These are phyloP conservation scores for Globisporangium canariense DNA, from an alignment of 352 stramenopile species.

Conservation along the genomic window DNA sequence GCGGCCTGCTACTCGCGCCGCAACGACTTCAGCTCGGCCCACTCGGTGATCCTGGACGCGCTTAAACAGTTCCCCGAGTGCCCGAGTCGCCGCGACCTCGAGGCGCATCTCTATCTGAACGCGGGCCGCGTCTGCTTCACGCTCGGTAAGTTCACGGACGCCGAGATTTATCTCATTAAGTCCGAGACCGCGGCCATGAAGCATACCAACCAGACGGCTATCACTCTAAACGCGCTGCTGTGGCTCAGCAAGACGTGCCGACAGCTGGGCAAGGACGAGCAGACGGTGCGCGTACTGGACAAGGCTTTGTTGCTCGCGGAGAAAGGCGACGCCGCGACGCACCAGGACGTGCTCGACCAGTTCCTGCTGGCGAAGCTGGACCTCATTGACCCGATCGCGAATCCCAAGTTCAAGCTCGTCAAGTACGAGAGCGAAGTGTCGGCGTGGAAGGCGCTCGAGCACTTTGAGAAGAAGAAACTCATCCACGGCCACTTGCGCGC, in stretches of 20 bases:
- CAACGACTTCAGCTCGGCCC: slow-evolving; percentile 48
- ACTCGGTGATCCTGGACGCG: slow-evolving; percentile 51
- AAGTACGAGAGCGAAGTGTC: slow-evolving; percentile 21
- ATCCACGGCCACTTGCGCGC: slow-evolving; percentile 45
- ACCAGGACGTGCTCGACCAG: slow-evolving; percentile 38
- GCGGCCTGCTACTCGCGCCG: slow-evolving; percentile 51
- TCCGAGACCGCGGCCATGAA: slow-evolving; percentile 29
- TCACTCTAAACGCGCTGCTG: slow-evolving; percentile 41
- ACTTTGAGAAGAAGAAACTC: slow-evolving; percentile 45
- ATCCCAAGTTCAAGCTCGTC: slow-evolving; percentile 16
- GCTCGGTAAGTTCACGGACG: slow-evolving; percentile 43
- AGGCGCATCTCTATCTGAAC: slow-evolving; percentile 52
- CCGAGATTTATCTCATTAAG: slow-evolving; percentile 38
- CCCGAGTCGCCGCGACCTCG: slow-evolving; percentile 34
- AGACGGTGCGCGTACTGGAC: slow-evolving; percentile 18
- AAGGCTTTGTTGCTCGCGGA: slow-evolving; percentile 21
- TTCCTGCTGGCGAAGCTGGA: slow-evolving; percentile 49
- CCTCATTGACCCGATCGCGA: slow-evolving; percentile 32
- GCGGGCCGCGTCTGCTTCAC: slow-evolving; percentile 54
- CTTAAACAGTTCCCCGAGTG: slow-evolving; percentile 43
- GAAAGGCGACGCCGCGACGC: slow-evolving; percentile 17
- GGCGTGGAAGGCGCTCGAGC: slow-evolving; percentile 37
- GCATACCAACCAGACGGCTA: slow-evolving; percentile 25
- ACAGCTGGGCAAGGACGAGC: slow-evolving; percentile 26
- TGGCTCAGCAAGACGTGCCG: slow-evolving; percentile 51